Evolutionary conservation across 352 stramenopile species (phyloP).

Genomic region (Blastocystis sp.): DNA sequence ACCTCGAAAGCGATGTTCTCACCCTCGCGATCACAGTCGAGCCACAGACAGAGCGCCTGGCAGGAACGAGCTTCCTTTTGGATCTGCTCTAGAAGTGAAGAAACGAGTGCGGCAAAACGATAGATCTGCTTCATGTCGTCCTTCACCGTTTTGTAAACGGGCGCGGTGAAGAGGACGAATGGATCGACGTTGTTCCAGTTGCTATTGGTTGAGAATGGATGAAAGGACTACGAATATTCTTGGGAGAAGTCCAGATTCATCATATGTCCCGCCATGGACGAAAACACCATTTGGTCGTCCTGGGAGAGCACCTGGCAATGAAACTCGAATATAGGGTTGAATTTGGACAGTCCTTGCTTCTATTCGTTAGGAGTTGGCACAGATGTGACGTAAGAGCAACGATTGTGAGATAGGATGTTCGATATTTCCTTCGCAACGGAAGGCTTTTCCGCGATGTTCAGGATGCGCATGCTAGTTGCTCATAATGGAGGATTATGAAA

Average conservation of each 20-base stretch:
- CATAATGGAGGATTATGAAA: no score
- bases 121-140: conserved; percentile 87
- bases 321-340: conserved; percentile 90
- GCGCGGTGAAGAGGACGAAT: conserved; percentile 89
- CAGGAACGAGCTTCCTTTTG: conserved; percentile 80
- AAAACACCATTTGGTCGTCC: conserved; percentile 88
- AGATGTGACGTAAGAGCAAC: conserved; percentile 71
- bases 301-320: conserved; percentile 83
- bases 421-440: conserved; percentile 96
- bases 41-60: conserved; percentile 92
- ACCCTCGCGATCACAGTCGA: conserved; percentile 99
- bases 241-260: conserved; percentile 94
- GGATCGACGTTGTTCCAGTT: conserved; percentile 91
- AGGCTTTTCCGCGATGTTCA: conserved; percentile 99
- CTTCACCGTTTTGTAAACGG: conserved; percentile 85
- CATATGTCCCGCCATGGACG: conserved; percentile 95
- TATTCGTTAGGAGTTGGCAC: conserved; percentile 77
- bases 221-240: conserved; percentile 76
- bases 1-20: conserved; percentile 98
- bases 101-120: conserved; percentile 75
- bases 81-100: conserved; percentile 78
- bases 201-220: conserved; percentile 77
- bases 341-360: conserved; percentile 78
- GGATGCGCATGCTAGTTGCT: conserved; percentile 74
- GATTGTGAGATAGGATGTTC: conserved; percentile 84